Conservation (phyloP, 2,329 filamentous ascomycete genomes). For the Xylaria polymorpha region DNA sequence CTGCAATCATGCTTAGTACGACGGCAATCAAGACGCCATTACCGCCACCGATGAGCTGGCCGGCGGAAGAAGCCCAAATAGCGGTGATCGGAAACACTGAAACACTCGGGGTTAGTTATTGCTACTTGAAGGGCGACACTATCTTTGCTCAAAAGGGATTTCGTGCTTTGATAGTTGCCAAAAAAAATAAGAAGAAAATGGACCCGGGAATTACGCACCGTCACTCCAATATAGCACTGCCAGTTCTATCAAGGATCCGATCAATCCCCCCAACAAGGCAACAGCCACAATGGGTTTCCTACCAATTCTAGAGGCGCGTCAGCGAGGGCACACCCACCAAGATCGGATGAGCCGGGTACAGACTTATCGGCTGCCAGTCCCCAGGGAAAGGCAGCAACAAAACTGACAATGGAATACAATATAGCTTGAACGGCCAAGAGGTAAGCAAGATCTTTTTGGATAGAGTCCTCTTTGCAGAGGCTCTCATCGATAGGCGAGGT, state of each 20-base stretch:
- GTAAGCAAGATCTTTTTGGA: slow-evolving; percentile 53
- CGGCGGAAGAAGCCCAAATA: slow-evolving; percentile 51
- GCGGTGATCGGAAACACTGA: slow-evolving; percentile 50
- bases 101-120: too few relatives aligned
- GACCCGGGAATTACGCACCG: neutral
- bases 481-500: slow-evolving; percentile 51
- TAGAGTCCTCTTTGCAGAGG: slow-evolving; percentile 50
- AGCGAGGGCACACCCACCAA: neutral
- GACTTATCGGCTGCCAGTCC: slow-evolving; percentile 51
- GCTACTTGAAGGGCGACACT: too few relatives aligned
- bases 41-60: slow-evolving; percentile 53
- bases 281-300: slow-evolving; percentile 52
- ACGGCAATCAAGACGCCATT: slow-evolving; percentile 49
- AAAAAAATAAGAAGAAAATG: neutral
- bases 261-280: slow-evolving; percentile 48
- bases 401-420: slow-evolving; percentile 49
- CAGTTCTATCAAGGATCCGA: slow-evolving; percentile 46
- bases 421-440: slow-evolving; percentile 49
- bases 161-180: neutral
- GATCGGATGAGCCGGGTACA: slow-evolving; percentile 3
- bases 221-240: slow-evolving; percentile 50
- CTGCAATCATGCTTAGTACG: slow-evolving; percentile 53
- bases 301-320: slow-evolving; percentile 47
- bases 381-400: slow-evolving; percentile 54
- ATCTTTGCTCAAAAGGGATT: too few relatives aligned